These are phyloP conservation scores for Cutaneotrichosporon cutaneum DNA, from an alignment of 1,284 basidiomycete genomes.

Conservation along the genomic window DNA sequence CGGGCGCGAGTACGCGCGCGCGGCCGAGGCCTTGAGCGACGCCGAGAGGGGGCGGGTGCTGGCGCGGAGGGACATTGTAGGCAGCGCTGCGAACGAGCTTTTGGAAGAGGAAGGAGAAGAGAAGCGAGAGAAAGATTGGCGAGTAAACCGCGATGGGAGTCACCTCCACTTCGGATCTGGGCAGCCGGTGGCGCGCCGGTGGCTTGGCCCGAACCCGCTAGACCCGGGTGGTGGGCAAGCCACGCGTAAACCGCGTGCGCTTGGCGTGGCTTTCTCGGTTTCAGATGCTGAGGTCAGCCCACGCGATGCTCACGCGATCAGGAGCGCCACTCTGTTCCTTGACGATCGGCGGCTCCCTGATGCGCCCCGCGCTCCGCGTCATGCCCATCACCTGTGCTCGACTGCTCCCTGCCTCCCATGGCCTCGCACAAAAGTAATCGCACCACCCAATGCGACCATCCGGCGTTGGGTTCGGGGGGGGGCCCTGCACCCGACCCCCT, in stretches of 20 bases:
- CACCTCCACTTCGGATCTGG: slow-evolving; percentile 1
- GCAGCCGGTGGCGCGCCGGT: background rate
- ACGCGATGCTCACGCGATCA: background rate
- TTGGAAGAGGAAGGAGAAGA: background rate
- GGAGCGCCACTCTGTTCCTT: background rate
- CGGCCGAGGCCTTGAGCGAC: background rate
- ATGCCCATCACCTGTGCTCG: too few relatives aligned
- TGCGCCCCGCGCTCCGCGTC: too few relatives aligned
- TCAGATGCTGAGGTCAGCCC: background rate
- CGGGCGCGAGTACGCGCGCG: slow-evolving; percentile 8
- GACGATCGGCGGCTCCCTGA: too few relatives aligned
- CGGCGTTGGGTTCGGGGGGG: background rate
- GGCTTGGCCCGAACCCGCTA: background rate
- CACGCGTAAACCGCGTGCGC: background rate
- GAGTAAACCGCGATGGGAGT: background rate
- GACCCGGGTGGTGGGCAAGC: background rate
- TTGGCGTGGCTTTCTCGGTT: background rate
- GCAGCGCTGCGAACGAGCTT: background rate
- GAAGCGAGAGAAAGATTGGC: background rate
- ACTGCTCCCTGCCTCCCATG: too few relatives aligned
- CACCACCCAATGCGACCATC: background rate
- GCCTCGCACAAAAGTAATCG: too few relatives aligned
- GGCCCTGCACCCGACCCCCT: background rate
- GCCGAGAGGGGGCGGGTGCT: slow-evolving; percentile 3
- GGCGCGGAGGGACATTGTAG: slow-evolving; percentile 3